Base-by-base conservation (phyloP, 768 basidiomycete genomes). In the Lactarius akahatsu region DNA sequence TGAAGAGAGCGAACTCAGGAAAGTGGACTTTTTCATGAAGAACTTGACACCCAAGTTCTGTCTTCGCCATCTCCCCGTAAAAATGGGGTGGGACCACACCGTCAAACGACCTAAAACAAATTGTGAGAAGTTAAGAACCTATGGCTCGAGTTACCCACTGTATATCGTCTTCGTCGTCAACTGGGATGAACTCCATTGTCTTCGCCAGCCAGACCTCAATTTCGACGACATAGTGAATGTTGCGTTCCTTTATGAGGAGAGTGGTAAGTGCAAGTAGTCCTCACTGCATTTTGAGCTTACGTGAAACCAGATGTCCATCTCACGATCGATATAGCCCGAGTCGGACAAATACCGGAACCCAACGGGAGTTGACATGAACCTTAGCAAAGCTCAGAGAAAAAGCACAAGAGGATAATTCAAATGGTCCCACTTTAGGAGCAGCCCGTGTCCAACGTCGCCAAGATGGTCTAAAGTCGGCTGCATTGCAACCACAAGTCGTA, bases 51-150 rank as follows among this genome's bases (percentile, higher is more conserved):
- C 97, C 97, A 58, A 96, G 88, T 63, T 92, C 91, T 3, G 97
- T 98, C 76, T 97, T 98, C 56, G 95, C 90, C 85, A 98, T 92
- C 76, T 98, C 96, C 26, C 96, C 96, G 72, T 98, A 96, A 77
- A 99, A 98, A 76, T 99, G 96, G 1, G 91, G 87, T 2, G 96
- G 97, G 15, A 94, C 92, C 13, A 89, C 88, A 15, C 90, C 91
- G 61, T 95, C 94, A 65, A 91, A 92, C 23, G 84, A 82, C n/a
- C 88, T 90, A 72, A 9, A 18, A 23, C 20, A 26, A 26, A 4
- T 43, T 57, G 10, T 59, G 40, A 56, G 52, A 61, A 38, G 36
- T 4, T 26, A 11, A 16, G 8, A 26, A 4, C n/a, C 7, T 34
- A 67, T 45, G 10, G 43, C 16, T 26, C 55, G 18, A 30, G 18